Base-by-base conservation (phyloP, 192 early-diverging fungal species). In the Coemansia sp. region DNA sequence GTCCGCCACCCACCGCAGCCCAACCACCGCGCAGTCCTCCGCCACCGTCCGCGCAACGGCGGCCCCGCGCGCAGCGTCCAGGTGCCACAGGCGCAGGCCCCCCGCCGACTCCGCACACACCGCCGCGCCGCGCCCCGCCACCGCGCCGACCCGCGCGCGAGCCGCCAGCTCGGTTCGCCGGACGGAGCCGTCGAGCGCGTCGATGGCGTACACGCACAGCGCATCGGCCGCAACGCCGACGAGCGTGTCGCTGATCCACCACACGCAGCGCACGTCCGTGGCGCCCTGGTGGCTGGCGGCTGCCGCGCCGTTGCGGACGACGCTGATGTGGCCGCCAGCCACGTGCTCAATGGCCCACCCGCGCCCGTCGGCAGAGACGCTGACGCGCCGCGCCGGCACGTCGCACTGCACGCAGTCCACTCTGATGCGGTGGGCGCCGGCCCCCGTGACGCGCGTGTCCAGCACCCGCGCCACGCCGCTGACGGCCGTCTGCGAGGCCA, bases 41-140 rank as follows among this genome's bases (percentile, higher is more conserved):
- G n/a, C n/a, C n/a, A n/a, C n/a, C n/a, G n/a, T n/a, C n/a, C n/a
- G n/a, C n/a, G n/a, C n/a, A n/a, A n/a, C 10, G 50, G 18, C 41
- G 4, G 25, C 39, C 7, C 39, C 7, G 0, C 20, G 36, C 31
- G 34, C 41, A 13, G 31, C 23, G 5, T 42, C 38, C 33, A 53
- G 37, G 20, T 55, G 26, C 76, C 76, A 79, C 37, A 61, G 62
- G 18, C 64, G 35, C 48, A 70, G 39, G n/a, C n/a, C n/a, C n/a
- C n/a, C n/a, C n/a, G n/a, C n/a, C n/a, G n/a, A n/a, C n/a, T n/a
- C n/a, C n/a, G n/a, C n/a, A n/a, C n/a, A n/a, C n/a, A n/a, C n/a
- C n/a, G n/a, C n/a, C n/a, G n/a, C n/a, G n/a, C n/a, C n/a, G n/a
- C n/a, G n/a, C n/a, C n/a, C n/a, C n/a, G 61, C 63, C 7, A 33